A percentile compares a stretch with the other conserved stretches of the same genome.
phyloP scores from a whole-genome alignment of 208 protist genomes.

The Trichomonas vaginalis region DNA sequence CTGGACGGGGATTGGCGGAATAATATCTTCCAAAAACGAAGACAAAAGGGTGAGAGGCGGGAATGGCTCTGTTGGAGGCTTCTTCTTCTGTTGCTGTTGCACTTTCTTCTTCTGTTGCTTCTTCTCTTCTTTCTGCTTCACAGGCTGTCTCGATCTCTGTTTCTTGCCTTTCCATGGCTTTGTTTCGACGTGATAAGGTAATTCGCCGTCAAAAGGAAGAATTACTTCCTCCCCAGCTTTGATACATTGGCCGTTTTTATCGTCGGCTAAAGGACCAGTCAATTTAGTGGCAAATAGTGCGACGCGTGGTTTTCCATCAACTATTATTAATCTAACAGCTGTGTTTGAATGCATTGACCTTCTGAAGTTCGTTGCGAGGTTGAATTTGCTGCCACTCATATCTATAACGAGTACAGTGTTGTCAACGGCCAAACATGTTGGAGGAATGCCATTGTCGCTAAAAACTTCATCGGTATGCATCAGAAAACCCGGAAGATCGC shows the following conservation, averaged over 20 bases:
- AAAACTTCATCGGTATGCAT: neutral
- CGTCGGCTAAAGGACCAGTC: neutral
- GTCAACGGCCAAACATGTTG: neutral
- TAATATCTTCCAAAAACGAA: neutral
- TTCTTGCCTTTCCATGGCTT: neutral
- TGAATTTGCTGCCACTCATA: neutral
- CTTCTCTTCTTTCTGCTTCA: neutral
- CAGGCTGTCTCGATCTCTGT: neutral
- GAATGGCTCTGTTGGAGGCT: neutral
- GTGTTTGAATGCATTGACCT: neutral
- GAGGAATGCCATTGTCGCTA: neutral
- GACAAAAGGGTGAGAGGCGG: neutral
- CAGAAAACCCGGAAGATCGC: neutral
- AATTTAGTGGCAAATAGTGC: neutral
- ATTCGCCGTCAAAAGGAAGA: neutral
- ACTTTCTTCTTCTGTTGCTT: neutral
- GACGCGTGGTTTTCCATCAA: neutral
- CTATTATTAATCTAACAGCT: neutral
- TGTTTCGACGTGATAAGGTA: neutral
- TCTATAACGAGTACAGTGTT: neutral
- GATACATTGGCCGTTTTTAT: neutral
- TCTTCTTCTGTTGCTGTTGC: neutral
- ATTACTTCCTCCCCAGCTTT: neutral
- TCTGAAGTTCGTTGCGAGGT: neutral
- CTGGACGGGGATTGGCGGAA: neutral